Conservation (phyloP, 768 basidiomycete genomes). For the Lactarius pseudohatsudake region DNA sequence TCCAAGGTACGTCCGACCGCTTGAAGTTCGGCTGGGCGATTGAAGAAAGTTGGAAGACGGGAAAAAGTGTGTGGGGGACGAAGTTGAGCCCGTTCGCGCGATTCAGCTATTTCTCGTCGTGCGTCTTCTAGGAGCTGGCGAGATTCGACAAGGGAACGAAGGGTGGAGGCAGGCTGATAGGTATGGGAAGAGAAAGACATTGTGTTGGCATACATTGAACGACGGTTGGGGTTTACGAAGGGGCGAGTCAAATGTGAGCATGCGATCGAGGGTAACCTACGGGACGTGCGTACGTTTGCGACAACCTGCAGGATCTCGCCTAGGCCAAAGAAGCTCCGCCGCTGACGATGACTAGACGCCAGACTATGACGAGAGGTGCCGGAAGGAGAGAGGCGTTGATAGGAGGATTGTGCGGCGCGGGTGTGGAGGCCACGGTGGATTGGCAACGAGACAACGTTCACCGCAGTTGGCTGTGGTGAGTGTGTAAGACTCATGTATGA, state of each 20-base stretch:
- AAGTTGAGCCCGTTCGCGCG: slow-evolving; percentile 61
- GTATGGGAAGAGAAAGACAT: slow-evolving; percentile 27
- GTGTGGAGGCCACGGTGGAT: slow-evolving; percentile 27
- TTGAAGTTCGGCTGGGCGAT: slow-evolving; percentile 62
- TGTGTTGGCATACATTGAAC: slow-evolving; percentile 14
- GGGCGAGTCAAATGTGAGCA: slow-evolving; percentile 25
- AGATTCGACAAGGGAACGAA: slow-evolving; percentile 78
- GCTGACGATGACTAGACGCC: slow-evolving; percentile 52
- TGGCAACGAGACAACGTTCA: slow-evolving; percentile 21
- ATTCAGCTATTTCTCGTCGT: slow-evolving; percentile 69
- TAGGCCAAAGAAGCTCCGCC: slow-evolving; percentile 76
- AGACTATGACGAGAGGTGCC: slow-evolving; percentile 21
- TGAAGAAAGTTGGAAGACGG: slow-evolving; percentile 70
- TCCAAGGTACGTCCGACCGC: slow-evolving; percentile 65
- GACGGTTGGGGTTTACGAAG: slow-evolving; percentile 20
- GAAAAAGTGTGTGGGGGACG: slow-evolving; percentile 77
- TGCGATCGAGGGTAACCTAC: slow-evolving; percentile 13
- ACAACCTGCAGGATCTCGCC: slow-evolving; percentile 76
- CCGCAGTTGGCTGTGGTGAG: slow-evolving; percentile 11
- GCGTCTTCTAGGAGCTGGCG: slow-evolving; percentile 75
- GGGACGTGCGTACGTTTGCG: slow-evolving; percentile 55
- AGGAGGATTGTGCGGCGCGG: slow-evolving; percentile 19
- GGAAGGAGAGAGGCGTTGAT: slow-evolving; percentile 17
- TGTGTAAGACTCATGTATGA: slow-evolving; percentile 20
- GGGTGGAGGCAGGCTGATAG: slow-evolving; percentile 69